Conservation (phyloP, 2,329 filamentous ascomycete species). For the Spiromastix sp. region DNA sequence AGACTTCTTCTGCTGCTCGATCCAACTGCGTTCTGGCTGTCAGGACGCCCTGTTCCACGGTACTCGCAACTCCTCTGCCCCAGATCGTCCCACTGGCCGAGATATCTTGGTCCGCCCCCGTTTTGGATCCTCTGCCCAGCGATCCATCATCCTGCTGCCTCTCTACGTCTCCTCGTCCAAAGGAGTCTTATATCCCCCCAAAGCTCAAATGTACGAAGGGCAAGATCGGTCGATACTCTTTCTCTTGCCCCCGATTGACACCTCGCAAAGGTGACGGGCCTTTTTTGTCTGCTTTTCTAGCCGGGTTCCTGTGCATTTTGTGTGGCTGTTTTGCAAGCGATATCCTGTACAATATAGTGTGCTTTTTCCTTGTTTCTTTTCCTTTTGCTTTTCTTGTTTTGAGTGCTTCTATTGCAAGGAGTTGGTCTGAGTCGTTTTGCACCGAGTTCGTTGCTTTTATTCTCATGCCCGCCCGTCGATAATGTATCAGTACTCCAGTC, state of each 20-base stretch:
- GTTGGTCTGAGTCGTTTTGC: slow-evolving; percentile 3
- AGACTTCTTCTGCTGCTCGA: no score
- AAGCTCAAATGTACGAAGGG: slow-evolving; percentile 37
- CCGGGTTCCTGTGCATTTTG: slow-evolving; percentile 21
- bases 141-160: not conserved
- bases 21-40: slow-evolving; percentile 4
- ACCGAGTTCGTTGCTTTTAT: slow-evolving; percentile 8
- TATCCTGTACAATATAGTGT: slow-evolving; percentile 38
- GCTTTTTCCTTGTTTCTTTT: slow-evolving; percentile 16
- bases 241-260: slow-evolving; percentile 30
- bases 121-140: not conserved
- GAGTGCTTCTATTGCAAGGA: slow-evolving; percentile 5
- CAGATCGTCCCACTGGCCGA: not conserved
- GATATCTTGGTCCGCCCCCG: not conserved
- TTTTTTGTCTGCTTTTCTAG: slow-evolving; percentile 12
- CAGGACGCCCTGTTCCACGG: slow-evolving; percentile 1
- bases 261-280: slow-evolving; percentile 35
- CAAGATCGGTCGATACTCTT: slow-evolving; percentile 27
- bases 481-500: slow-evolving; percentile 39
- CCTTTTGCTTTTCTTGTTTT: slow-evolving; percentile 10
- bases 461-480: slow-evolving; percentile 25
- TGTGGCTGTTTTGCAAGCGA: slow-evolving; percentile 21
- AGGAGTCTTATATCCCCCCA: slow-evolving; percentile 3
- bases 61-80: slow-evolving; percentile 1
- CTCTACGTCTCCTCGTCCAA: slow-evolving; percentile 2